phyloP scores from a whole-genome alignment of 2,329 filamentous ascomycete genomes.

The Aspergillus carbonarius region DNA sequence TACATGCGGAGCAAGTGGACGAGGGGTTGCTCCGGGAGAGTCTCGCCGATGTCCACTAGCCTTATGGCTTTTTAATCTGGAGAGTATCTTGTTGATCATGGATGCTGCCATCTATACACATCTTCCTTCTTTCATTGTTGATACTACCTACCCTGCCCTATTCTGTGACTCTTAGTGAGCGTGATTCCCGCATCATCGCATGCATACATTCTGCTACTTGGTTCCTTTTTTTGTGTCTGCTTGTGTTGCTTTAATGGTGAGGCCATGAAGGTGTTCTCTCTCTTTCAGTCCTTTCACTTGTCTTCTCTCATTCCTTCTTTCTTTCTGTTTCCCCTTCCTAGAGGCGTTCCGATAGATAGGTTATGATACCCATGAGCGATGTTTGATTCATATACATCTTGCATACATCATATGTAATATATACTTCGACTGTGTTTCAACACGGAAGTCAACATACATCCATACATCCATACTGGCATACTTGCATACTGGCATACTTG shows the following conservation, averaged over 20 bases:
- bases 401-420: background rate
- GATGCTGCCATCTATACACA: background rate
- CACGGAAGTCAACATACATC: background rate
- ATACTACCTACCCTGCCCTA: background rate
- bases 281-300: too few relatives aligned
- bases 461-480: too few relatives aligned
- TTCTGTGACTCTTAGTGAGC: background rate
- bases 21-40: slow-evolving; percentile 61
- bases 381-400: background rate
- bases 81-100: background rate
- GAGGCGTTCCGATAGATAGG: slow-evolving; percentile 5
- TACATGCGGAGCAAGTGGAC: slow-evolving; percentile 60
- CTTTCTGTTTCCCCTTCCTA: background rate
- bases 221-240: background rate
- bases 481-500: too few relatives aligned
- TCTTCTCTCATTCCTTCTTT: too few relatives aligned
- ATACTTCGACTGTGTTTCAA: background rate
- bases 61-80: background rate
- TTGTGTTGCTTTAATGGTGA: too few relatives aligned
- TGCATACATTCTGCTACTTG: background rate
- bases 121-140: background rate
- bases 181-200: background rate
- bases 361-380: slow-evolving; percentile 17
- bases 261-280: too few relatives aligned
- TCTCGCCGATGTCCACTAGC: slow-evolving; percentile 45